Evolutionary conservation across 495 filamentous ascomycete genomes (phyloP), one percentile per base, ranked within the genome.

Genomic region (Penicillium psychrofluorescens): DNA sequence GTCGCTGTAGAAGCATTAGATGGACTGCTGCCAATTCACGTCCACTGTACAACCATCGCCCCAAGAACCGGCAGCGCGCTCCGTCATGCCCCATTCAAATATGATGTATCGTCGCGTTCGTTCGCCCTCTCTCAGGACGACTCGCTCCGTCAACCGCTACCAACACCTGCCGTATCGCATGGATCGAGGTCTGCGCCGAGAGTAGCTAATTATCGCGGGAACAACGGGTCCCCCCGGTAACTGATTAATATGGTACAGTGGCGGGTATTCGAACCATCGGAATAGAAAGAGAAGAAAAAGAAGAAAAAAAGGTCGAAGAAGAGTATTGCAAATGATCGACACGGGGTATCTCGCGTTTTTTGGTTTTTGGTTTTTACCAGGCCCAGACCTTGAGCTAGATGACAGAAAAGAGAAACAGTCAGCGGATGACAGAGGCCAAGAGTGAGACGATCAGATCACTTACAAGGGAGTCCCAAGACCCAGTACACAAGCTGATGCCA

Each of bases 381-480:
- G 86, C 86, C 86, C 86, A 91, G 59, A 91, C 79, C 76, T 87
- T 89, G 74, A 91, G 85, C 86, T 91, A 50, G 48, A 57, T 11
- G 34, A 30, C 14, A 30, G 34, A 46, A 34, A 22, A 61, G 53
- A 38, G 44, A 13, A 15, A 30, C 22, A 34, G 28, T 44, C 31
- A 50, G 38, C 31, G 43, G 31, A 33, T 28, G 2, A 27, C 31
- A 28, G 11, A 27, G 14, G 6, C 28, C 32, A 38, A 38, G 15
- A 12, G 40, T 36, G 37, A 22, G n/a, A 38, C 10, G 29, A 15
- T 29, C 27, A 29, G 8, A 38, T 15, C 30, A 77, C 90, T 73
- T 83, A 98, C 92, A 68, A 95, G 77, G 54, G 94, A 95, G 71
- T 98, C 92, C 92, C 92, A 98, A 54, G 92, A 98, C 70, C 92